Evolutionary conservation across 2,329 filamentous ascomycete genomes (phyloP).

Genomic region (Cryphonectria carpinicola): DNA sequence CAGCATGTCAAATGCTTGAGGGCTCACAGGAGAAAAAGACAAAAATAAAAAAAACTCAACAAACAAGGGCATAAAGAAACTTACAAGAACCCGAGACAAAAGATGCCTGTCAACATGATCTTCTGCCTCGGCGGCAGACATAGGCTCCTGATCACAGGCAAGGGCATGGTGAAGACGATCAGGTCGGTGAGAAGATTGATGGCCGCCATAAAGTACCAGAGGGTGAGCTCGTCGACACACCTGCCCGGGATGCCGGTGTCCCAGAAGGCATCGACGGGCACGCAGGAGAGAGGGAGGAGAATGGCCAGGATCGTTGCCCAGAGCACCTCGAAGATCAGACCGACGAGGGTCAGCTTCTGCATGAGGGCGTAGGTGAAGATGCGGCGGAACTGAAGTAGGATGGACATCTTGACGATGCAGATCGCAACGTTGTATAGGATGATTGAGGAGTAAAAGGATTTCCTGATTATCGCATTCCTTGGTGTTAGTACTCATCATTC

Average conservation of each 20-base stretch:
- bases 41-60: too few relatives aligned
- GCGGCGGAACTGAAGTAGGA: conserved; percentile 42
- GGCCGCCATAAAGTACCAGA: conserved; percentile 33
- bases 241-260: conserved; percentile 28
- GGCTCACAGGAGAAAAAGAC: not conserved
- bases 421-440: conserved; percentile 39
- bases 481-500: not conserved
- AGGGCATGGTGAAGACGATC: conserved; percentile 34
- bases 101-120: conserved; percentile 33
- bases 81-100: conserved; percentile 37
- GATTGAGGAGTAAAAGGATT: conserved; percentile 39
- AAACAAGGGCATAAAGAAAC: conserved; percentile 7
- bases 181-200: conserved; percentile 36
- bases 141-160: conserved; percentile 34
- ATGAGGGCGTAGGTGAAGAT: conserved; percentile 37
- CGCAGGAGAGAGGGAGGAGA: conserved; percentile 32
- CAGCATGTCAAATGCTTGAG: too few relatives aligned
- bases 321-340: conserved; percentile 31
- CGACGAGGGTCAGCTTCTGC: conserved; percentile 30
- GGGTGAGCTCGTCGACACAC: conserved; percentile 33
- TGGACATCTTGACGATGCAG: conserved; percentile 40
- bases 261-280: conserved; percentile 34
- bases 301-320: conserved; percentile 34
- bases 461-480: not conserved
- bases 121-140: conserved; percentile 35